Evolutionary conservation across 2,329 filamentous ascomycete genomes (phyloP).

Genomic region (Colletotrichum sp.): DNA sequence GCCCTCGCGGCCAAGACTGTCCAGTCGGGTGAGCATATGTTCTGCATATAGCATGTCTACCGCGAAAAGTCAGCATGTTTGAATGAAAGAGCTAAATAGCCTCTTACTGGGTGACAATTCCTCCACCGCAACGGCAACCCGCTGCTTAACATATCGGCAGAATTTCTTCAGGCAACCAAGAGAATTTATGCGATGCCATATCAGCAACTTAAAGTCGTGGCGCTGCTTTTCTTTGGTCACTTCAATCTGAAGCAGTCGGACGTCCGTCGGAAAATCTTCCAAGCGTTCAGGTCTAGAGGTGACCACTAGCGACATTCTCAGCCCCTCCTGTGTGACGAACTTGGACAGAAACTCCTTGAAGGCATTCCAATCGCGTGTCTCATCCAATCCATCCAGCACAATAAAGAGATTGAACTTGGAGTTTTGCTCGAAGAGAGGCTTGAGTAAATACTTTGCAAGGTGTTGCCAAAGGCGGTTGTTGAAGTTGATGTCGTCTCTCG

Average conservation of each 20-base stretch:
- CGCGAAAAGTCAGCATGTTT: neutral
- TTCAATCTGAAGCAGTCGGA: neutral
- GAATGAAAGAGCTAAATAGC: neutral
- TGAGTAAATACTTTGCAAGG: neutral
- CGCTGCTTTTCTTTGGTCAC: neutral
- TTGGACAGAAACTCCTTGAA: neutral
- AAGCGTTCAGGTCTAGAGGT: neutral
- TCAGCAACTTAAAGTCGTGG: neutral
- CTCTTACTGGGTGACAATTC: neutral
- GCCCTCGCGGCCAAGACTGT: neutral
- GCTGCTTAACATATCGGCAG: neutral
- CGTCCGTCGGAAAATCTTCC: fast-evolving
- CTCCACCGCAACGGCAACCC: neutral
- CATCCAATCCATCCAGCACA: neutral
- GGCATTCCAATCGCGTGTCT: neutral
- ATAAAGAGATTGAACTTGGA: neutral
- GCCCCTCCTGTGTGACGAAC: neutral
- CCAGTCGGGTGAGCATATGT: neutral
- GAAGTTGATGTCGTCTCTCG: neutral
- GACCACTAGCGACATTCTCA: neutral
- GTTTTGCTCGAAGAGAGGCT: neutral
- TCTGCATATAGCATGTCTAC: neutral
- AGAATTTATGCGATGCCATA: neutral
- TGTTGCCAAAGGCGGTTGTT: neutral
- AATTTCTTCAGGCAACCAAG: neutral